Evolutionary conservation across 345 rosid species (phyloP), one percentile per base, ranked within the genome.

Genomic region (Euphorbia tirucalli): DNA sequence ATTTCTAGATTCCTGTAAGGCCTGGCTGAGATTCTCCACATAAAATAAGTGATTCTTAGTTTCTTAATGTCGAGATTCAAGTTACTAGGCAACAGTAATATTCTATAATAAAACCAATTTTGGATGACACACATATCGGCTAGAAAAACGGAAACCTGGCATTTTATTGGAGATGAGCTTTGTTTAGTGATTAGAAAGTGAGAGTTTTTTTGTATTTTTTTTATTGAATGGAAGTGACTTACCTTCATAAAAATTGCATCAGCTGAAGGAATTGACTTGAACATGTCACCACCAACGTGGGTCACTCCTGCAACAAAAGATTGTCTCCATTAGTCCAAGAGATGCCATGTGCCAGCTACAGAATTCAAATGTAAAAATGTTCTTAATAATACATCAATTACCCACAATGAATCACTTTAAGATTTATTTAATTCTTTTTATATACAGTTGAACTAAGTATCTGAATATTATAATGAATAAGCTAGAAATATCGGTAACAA

Each of bases 241-340:
- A 90, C 98, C 88, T 87, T 93, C 95, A 90, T 89, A 82, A 93
- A 91, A 56, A 88, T 82, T 21, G 91, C 85, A 76, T 87, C 98
- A 65, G 74, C 90, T 0, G 37, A 39, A 16, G 97, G 96, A 65
- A 93, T 76, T 32, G 74, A 49, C 35, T 72, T 72, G 69, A 77
- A 46, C 80, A 77, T 77, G 61, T 77, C 80, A 16, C 80, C 80
- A 28, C 80, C 77, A 15, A 77, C 74, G 60, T 77, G 77, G 14
- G 46, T 68, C 0, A 77, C 70, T 39, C 80, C 80, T 77, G 66
- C 73, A 61, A 25, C 5, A 46, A 59, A 11, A 11, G 46, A 9
- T 48, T 8, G 16, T 25, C 8, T 48, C 61, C 16, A 35, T 61
- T 61, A 3, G 66, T 35, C 24, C 16, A 35, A 8, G 31, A 61